These are phyloP conservation scores for Lithohypha guttulata DNA, from an alignment of 2,329 filamentous ascomycete genomes.

Conservation along the genomic window DNA sequence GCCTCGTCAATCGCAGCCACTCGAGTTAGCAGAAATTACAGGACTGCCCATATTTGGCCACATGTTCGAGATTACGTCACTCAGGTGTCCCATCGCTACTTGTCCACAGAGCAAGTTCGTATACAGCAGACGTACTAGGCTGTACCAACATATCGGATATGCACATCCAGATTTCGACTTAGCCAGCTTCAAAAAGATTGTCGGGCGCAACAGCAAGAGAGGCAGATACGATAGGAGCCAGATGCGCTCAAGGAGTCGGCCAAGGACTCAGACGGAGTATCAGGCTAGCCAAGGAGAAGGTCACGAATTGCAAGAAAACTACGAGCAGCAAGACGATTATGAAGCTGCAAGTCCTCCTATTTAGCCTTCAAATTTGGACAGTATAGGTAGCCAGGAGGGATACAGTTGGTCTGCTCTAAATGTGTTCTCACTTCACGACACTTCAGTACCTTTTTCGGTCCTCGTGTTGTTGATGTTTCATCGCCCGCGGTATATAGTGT, in stretches of 20 bases:
- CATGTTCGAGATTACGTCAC: background rate
- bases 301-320: too few relatives aligned
- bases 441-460: too few relatives aligned
- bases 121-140: slow-evolving; percentile 13
- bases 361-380: too few relatives aligned
- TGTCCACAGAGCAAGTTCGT: slow-evolving; percentile 13
- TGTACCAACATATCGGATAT: slow-evolving; percentile 20
- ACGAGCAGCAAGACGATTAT: too few relatives aligned
- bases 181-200: background rate
- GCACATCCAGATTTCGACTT: slow-evolving; percentile 21
- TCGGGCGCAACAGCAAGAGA: background rate
- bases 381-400: too few relatives aligned
- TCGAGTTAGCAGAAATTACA: background rate
- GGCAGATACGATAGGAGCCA: slow-evolving; percentile 7
- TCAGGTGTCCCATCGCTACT: slow-evolving; percentile 17
- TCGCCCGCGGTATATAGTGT: too few relatives aligned
- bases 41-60: background rate
- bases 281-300: too few relatives aligned
- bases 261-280: background rate
- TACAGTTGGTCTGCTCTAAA: too few relatives aligned
- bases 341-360: too few relatives aligned
- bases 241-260: slow-evolving; percentile 1
- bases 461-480: too few relatives aligned
- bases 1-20: too few relatives aligned
- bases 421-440: too few relatives aligned